These are phyloP conservation scores for Candida alai DNA, from an alignment of 805 yeast genomes.

Conservation along the genomic window DNA sequence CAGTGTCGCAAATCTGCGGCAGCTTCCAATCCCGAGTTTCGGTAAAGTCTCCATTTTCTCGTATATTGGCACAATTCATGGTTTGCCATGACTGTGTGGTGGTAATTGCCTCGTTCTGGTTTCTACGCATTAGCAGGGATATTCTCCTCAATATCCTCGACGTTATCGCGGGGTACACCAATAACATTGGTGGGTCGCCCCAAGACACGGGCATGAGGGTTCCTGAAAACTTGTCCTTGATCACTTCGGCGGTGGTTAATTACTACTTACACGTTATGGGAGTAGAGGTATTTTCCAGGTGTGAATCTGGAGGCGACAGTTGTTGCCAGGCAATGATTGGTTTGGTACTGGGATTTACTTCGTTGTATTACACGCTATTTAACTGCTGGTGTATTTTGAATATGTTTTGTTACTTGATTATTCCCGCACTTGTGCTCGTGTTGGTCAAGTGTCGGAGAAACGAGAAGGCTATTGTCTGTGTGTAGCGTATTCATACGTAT, in stretches of 20 bases:
- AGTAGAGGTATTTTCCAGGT: neutral
- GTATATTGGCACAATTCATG: conserved; percentile 15
- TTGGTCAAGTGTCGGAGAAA: neutral
- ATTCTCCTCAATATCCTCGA: conserved; percentile 16
- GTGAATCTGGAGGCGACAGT: neutral
- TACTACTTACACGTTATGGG: neutral
- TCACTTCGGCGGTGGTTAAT: conserved; percentile 3
- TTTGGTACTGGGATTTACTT: conserved; percentile 1
- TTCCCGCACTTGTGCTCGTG: neutral
- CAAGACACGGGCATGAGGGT: too few species aligned
- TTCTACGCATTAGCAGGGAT: conserved; percentile 18
- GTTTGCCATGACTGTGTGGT: conserved; percentile 22
- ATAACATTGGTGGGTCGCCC: neutral
- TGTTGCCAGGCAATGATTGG: neutral
- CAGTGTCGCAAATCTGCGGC: conserved; percentile 9
- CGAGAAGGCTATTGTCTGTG: neutral
- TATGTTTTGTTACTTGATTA: conserved; percentile 4
- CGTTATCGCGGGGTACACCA: too few species aligned
- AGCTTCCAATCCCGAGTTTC: conserved; percentile 9
- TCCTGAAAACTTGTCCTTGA: neutral
- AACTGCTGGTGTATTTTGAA: conserved; percentile 8
- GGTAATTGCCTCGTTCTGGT: conserved; percentile 10
- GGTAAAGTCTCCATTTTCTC: conserved; percentile 7
- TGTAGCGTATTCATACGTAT: neutral
- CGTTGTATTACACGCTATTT: conserved; percentile 2